Base-by-base conservation (phyloP, 352 stramenopile species). In the Globisporangium nagaii region DNA sequence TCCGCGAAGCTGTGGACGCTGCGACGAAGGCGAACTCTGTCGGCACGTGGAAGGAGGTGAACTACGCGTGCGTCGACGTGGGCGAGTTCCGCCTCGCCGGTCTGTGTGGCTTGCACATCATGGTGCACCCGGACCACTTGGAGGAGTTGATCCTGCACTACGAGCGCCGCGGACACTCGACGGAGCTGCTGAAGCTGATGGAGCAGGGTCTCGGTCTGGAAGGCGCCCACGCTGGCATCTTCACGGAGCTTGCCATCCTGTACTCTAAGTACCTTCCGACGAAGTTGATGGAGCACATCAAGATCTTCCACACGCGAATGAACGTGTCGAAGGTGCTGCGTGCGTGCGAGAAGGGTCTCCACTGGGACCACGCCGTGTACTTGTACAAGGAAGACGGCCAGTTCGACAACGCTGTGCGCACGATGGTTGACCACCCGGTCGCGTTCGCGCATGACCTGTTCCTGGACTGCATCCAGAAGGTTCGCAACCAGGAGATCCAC, bases 211-310 rank as follows among this genome's bases (percentile, higher is more conserved):
- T 99, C 61, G 97, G 97, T 52, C 67, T 99, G 31, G 98, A 99
- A 75, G 96, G 97, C 62, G 97, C 97, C 24, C 98, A 99, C 72
- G 93, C 97, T 62, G 97, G 97, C 47, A 98, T 99, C 58, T 99
- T 99, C 71, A 99, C 98, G 25, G 97, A 99, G 79, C 83, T 99
- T 42, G 97, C 93, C 37, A 97, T 99, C 42, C 71, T 99, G 46
- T 99, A 99, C 86, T 98, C 96, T 20, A 99, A 99, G 80, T 98
- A 99, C 83, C 73, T 97, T 49, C 96, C 97, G 25, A 88, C 97
- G 20, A 99, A 99, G 83, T 79, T 99, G 20, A 99, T 99, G 97
- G 97, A 99, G 65, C 97, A 99, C 75, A 94, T 99, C 75, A 99
- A 99, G 80, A 98, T 99, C 46, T 99, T 99, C 85, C 98, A 98